A percentile compares a stretch with the other conserved stretches of the same genome.
These are phyloP conservation scores for Kluyveromyces marxianus DNA, from an alignment of 1,139 yeast genomes.

Conservation along the genomic window DNA sequence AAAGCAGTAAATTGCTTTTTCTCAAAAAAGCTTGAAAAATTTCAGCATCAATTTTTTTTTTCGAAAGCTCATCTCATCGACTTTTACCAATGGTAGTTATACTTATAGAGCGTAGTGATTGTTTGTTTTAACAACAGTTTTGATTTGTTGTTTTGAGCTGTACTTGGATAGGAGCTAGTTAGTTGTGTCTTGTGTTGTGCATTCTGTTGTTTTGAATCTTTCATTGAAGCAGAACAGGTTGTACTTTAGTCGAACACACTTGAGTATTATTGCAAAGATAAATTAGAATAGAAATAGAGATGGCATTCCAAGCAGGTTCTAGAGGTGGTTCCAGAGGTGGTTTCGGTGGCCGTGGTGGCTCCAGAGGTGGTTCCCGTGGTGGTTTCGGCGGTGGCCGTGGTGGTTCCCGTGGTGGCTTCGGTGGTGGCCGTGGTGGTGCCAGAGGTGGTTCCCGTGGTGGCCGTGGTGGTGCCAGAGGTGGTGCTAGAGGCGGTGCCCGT, in stretches of 20 bases:
- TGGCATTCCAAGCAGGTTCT: constrained; percentile 46
- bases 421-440: constrained; percentile 47
- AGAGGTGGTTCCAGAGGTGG: constrained; percentile 38
- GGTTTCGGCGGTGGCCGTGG: constrained; percentile 42
- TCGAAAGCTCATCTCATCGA: constrained; percentile 6
- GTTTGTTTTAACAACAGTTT: neutral
- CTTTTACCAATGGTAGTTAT: neutral
- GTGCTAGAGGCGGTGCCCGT: constrained; percentile 54
- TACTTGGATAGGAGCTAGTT: too few species aligned
- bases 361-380: constrained; percentile 31
- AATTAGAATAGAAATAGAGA: constrained; percentile 15
- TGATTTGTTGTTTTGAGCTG: neutral
- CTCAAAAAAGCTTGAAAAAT: neutral
- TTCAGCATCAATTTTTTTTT: neutral
- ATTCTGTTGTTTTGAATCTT: too few species aligned
- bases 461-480: constrained; percentile 45
- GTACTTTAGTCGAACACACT: too few species aligned
- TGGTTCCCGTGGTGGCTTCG: constrained; percentile 45
- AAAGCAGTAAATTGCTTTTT: neutral
- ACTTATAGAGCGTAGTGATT: neutral
- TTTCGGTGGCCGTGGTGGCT: constrained; percentile 39
- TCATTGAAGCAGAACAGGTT: neutral
- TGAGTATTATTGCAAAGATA: too few species aligned
- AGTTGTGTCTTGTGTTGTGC: too few species aligned
- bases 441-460: constrained; percentile 71